Evolutionary conservation across 2,329 filamentous ascomycete species (phyloP).

Genomic region (Xylaria sp.): DNA sequence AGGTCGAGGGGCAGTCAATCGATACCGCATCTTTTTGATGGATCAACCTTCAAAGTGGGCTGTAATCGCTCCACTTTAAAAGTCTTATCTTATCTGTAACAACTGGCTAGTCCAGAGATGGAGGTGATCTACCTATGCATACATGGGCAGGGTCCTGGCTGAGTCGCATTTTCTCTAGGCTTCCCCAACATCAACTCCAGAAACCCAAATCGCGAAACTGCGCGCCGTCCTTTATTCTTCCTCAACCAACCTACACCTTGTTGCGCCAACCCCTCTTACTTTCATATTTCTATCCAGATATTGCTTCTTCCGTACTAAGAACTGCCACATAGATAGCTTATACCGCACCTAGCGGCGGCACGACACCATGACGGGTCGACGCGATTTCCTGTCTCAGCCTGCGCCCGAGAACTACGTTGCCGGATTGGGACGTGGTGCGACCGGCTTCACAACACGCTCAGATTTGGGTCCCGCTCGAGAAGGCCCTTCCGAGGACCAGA

Average conservation of each 20-base stretch:
- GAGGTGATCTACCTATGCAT: background rate
- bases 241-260: background rate
- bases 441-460: slow-evolving; percentile 96
- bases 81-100: slow-evolving; percentile 36
- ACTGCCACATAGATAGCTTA: background rate
- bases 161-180: slow-evolving; percentile 4
- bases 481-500: slow-evolving; percentile 96
- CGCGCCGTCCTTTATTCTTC: background rate
- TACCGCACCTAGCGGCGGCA: slow-evolving; percentile 10
- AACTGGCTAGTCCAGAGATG: background rate
- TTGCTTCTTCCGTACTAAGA: background rate
- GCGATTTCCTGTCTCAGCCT: slow-evolving; percentile 88
- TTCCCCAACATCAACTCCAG: slow-evolving; percentile 7
- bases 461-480: slow-evolving; percentile 95
- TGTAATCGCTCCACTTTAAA: slow-evolving; percentile 10
- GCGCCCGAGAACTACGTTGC: slow-evolving; percentile 92
- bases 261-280: background rate
- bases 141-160: background rate
- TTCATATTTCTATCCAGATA: background rate
- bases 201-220: background rate
- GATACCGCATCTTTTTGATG: slow-evolving; percentile 28
- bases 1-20: slow-evolving; percentile 28
- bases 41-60: slow-evolving; percentile 23
- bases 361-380: slow-evolving; percentile 68
- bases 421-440: slow-evolving; percentile 96